These are phyloP conservation scores for Pugionium dolabratum DNA, from an alignment of 345 rosid genomes.

Conservation along the genomic window DNA sequence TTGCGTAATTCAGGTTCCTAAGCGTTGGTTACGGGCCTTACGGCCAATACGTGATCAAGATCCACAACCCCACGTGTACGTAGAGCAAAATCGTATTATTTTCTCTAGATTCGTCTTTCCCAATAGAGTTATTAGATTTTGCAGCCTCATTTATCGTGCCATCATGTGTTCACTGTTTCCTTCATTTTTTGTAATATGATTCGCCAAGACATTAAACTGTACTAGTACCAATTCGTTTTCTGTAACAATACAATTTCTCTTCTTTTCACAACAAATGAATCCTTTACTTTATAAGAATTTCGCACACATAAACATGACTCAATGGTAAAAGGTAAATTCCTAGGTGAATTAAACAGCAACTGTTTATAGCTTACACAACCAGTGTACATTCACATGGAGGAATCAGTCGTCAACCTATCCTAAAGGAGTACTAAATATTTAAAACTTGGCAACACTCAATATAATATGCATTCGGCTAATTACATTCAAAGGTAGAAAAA, in stretches of 20 bases:
- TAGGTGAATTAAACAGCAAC: background rate
- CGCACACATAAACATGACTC: background rate
- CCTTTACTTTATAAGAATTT: too few relatives aligned
- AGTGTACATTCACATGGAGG: background rate
- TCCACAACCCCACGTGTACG: background rate
- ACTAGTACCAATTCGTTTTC: too few relatives aligned
- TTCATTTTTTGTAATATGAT: too few relatives aligned
- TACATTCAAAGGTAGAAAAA: constrained; percentile 7
- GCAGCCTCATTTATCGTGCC: background rate
- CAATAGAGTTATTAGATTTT: background rate
- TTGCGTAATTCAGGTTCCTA: background rate
- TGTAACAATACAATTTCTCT: too few relatives aligned
- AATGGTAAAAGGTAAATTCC: background rate
- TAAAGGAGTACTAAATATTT: constrained; percentile 10
- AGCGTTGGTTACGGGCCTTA: background rate
- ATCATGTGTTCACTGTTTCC: too few relatives aligned
- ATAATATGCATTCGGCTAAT: constrained; percentile 11
- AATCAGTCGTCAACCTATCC: constrained; percentile 13
- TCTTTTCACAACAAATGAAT: too few relatives aligned
- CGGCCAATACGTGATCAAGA: background rate
- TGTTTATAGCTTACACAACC: constrained; percentile 9
- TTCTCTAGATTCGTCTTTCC: background rate
- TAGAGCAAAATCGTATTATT: background rate
- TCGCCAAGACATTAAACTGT: too few relatives aligned
- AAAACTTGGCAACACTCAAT: constrained; percentile 5